phyloP scores from a whole-genome alignment of 169 alveolate genomes.

The Eimeria mitis region DNA sequence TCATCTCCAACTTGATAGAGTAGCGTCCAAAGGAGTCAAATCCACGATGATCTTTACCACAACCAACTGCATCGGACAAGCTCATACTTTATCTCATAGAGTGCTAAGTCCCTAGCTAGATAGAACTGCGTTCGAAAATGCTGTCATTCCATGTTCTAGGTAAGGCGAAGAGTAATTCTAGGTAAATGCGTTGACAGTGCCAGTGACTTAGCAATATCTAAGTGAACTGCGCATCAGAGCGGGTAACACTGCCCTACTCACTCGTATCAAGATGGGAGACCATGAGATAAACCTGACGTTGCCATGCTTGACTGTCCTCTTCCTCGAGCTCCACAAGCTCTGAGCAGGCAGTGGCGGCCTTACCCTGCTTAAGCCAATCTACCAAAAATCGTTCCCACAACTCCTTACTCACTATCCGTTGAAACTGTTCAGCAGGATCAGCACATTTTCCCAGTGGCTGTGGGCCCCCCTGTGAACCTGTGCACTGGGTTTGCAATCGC shows the following conservation, averaged over 20 bases:
- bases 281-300: constrained; percentile 65
- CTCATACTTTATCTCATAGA: not conserved
- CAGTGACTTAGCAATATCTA: not conserved
- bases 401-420: not conserved
- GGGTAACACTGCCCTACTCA: constrained; percentile 2
- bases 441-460: constrained; percentile 64
- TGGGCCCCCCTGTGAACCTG: constrained; percentile 13
- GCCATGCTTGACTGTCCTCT: constrained; percentile 46
- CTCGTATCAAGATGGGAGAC: constrained; percentile 42
- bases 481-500: constrained; percentile 45
- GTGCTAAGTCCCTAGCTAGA: not conserved
- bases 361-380: constrained; percentile 36
- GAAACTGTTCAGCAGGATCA: constrained; percentile 64
- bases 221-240: not conserved
- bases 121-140: not conserved
- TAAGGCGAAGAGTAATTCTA: not conserved
- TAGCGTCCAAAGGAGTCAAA: constrained; percentile 42
- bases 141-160: not conserved
- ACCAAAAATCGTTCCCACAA: not conserved
- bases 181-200: not conserved
- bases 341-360: constrained; percentile 26
- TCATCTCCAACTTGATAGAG: constrained; percentile 58
- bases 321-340: constrained; percentile 36
- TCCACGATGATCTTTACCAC: constrained; percentile 43
- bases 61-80: constrained; percentile 35